Percentiles rank a stretch among this genome's conserved stretches.
Conservation (phyloP, 306 rosid species). For the Cicer arietinum region DNA sequence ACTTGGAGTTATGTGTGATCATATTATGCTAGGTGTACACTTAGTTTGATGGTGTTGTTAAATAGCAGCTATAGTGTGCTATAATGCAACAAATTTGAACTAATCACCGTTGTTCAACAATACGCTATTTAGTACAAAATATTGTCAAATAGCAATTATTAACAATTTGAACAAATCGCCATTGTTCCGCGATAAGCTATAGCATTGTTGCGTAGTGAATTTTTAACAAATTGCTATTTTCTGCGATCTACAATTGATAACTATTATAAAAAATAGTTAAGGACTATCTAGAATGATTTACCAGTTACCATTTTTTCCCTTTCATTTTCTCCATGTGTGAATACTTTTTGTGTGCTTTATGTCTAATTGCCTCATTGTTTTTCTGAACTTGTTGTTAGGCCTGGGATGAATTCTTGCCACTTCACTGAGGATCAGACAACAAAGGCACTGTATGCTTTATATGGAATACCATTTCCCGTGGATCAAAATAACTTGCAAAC, state of each 20-base stretch:
- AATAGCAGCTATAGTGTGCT: too few species aligned
- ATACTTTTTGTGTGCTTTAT: conserved; percentile 21
- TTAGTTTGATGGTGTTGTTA: conserved; percentile 26
- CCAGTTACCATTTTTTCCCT: not conserved
- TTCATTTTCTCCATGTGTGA: not conserved
- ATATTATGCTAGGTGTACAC: conserved; percentile 30
- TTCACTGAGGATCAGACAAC: conserved; percentile 80
- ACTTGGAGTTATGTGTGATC: conserved; percentile 23
- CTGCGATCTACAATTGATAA: too few species aligned
- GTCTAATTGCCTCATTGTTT: conserved; percentile 42
- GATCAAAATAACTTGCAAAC: conserved; percentile 52
- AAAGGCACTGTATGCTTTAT: conserved; percentile 54
- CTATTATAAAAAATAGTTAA: not conserved
- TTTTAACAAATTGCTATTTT: too few species aligned
- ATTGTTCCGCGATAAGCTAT: too few species aligned
- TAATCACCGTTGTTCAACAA: too few species aligned
- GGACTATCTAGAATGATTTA: conserved; percentile 33
- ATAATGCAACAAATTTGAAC: too few species aligned
- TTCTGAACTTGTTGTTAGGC: conserved; percentile 59
- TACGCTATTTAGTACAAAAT: too few species aligned
- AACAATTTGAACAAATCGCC: too few species aligned
- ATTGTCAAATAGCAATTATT: too few species aligned
- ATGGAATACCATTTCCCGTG: conserved; percentile 62
- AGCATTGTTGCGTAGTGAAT: too few species aligned
- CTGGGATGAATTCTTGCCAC: conserved; percentile 77